phyloP scores from a whole-genome alignment of 164 flowering plant species.

The Berberis vulgaris region DNA sequence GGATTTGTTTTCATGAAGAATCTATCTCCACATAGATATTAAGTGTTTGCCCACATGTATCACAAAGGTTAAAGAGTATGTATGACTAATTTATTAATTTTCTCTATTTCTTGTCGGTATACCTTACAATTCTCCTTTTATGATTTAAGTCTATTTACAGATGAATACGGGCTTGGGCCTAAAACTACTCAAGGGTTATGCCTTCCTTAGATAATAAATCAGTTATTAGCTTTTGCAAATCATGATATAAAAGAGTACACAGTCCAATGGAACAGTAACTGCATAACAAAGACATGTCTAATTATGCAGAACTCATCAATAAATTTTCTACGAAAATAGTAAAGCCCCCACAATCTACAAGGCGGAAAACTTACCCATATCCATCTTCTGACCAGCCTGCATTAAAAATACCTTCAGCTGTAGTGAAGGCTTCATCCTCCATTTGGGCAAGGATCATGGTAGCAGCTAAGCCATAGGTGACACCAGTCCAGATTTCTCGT shows the following conservation, averaged over 20 bases:
- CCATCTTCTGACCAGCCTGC: conserved; percentile 97
- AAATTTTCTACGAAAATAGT: not conserved
- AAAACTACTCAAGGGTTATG: no score
- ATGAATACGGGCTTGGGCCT: no score
- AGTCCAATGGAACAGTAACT: not conserved
- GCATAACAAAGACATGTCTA: not conserved
- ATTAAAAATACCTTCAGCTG: conserved; percentile 81
- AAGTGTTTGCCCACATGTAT: no score
- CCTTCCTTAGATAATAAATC: no score
- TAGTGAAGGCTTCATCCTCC: conserved; percentile 69
- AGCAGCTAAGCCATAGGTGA: conserved; percentile 77
- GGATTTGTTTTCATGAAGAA: no score
- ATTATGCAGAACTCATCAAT: not conserved
- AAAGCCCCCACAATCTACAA: not conserved
- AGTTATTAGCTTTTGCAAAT: no score
- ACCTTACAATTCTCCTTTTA: no score
- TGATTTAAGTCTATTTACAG: no score
- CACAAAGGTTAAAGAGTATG: no score
- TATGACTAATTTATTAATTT: no score
- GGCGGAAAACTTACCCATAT: conserved; percentile 56
- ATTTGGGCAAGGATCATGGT: conserved; percentile 75
- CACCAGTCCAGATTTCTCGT: conserved; percentile 94
- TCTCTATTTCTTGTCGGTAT: no score
- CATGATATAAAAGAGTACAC: not conserved
- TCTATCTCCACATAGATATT: no score